Evolutionary conservation across 2,329 filamentous ascomycete species (phyloP), one percentile per base, ranked within the genome.

Genomic region (Pseudocercospora pini-densiflorae): DNA sequence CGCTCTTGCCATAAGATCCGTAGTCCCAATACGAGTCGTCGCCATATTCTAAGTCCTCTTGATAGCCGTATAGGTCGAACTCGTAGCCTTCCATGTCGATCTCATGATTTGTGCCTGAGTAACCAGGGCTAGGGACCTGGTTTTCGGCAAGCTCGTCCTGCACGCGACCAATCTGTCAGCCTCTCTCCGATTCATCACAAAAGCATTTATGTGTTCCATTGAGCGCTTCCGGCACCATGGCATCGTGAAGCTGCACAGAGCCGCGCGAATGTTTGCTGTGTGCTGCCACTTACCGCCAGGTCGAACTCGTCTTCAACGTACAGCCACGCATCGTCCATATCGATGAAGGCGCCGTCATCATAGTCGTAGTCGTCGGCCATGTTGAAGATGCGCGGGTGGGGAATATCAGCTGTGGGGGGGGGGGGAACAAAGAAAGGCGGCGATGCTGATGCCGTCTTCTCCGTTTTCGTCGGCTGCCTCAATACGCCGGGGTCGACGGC

Each of bases 61-160:
- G 83, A 72, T 83, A 85, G 21, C 80, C 80, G 71, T 79, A 84
- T 53, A 79, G 74, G 67, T 84, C 82, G 75, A 79, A 84, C n/a
- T 83, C 80, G 49, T 76, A 74, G n/a, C 57, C 67, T 54, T 75
- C 72, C 27, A 69, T 64, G 19, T 64, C 73, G 27, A 76, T 70
- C 33, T 78, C 76, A 55, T 74, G 64, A 61, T 77, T 74, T 29
- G 74, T 72, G 66, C 74, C 71, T 72, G 68, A 76, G 61, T 77
- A 77, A 59, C 75, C 75, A 3, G 82, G 82, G 14, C 81, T 82
- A 27, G 81, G 74, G 5, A 84, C 75, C 47, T 80, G 80, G 40
- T 80, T 80, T 70, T 84, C 82, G 62, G 82, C 83, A 14, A 85
- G 80, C 66, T 84, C 83, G 68, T 85, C 83, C 77, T 83, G 61